These are phyloP conservation scores for Botryotinia convoluta DNA, from an alignment of 2,329 filamentous ascomycete species.

Conservation along the genomic window DNA sequence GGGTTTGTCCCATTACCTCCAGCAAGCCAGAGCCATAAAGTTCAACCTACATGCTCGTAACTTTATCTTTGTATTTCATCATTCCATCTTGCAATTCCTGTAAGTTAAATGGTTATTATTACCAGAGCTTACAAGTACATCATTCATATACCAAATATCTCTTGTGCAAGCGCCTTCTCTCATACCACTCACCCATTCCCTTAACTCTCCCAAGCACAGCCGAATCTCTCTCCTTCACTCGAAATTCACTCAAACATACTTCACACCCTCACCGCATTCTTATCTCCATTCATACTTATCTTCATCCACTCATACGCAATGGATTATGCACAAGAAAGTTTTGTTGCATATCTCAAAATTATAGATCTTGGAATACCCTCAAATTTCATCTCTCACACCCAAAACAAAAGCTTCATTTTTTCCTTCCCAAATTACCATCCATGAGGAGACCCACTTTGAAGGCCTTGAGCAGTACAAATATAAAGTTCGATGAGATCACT, in stretches of 20 bases:
- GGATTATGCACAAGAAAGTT: not conserved
- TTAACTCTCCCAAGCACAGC: not conserved
- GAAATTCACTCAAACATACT: not conserved
- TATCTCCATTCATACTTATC: not conserved
- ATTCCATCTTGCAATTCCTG: not conserved
- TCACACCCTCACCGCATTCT: not conserved
- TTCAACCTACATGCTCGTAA: not conserved
- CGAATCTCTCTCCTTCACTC: not conserved
- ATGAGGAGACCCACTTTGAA: not conserved
- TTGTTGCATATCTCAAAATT: not conserved
- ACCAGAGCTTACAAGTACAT: not conserved
- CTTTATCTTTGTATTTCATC: no score
- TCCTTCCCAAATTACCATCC: not conserved
- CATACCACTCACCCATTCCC: not conserved
- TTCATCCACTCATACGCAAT: not conserved
- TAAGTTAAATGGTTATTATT: accelerated
- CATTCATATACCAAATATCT: not conserved
- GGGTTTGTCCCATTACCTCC: not conserved
- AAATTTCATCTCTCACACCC: not conserved
- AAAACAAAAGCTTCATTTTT: not conserved
- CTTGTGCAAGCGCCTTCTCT: no score
- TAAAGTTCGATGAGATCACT: not conserved
- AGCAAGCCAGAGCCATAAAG: not conserved
- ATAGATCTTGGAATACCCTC: not conserved
- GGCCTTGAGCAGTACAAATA: not conserved